Percentiles rank a stretch among this genome's conserved stretches.
Conservation (phyloP, 179 eudicot species). For the Beta macrorhiza region DNA sequence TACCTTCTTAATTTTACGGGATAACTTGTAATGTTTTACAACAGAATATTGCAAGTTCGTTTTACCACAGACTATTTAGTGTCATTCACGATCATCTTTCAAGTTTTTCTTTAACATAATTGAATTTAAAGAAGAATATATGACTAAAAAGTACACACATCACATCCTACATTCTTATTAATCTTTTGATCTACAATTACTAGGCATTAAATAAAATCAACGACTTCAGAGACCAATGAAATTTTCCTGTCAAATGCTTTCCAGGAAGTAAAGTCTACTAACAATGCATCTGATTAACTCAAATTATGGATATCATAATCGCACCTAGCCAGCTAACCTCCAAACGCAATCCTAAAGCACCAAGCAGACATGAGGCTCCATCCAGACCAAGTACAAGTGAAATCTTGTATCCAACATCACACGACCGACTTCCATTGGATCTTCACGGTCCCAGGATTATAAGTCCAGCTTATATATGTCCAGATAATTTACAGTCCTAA, state of each 20-base stretch:
- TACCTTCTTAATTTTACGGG: too few species aligned
- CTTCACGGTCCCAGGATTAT: not conserved
- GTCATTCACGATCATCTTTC: not conserved
- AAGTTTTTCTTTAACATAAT: too few species aligned
- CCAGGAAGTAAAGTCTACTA: not conserved
- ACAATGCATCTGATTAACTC: not conserved
- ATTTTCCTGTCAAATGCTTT: not conserved
- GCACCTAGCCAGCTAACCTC: not conserved
- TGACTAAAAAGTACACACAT: too few species aligned
- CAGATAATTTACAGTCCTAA: not conserved
- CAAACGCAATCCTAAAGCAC: not conserved
- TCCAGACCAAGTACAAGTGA: not conserved
- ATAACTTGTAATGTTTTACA: too few species aligned
- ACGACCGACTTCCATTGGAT: not conserved
- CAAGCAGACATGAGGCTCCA: not conserved
- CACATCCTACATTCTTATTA: not conserved
- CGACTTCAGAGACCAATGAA: not conserved
- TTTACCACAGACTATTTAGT: too few species aligned
- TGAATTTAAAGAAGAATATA: too few species aligned
- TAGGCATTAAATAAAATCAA: not conserved
- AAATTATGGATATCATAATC: not conserved
- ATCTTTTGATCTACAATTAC: not conserved
- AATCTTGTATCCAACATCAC: not conserved
- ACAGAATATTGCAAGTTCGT: too few species aligned
- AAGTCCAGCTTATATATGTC: not conserved